Conservation (phyloP, 495 filamentous ascomycete genomes). For the Aspergillus conjunctus region DNA sequence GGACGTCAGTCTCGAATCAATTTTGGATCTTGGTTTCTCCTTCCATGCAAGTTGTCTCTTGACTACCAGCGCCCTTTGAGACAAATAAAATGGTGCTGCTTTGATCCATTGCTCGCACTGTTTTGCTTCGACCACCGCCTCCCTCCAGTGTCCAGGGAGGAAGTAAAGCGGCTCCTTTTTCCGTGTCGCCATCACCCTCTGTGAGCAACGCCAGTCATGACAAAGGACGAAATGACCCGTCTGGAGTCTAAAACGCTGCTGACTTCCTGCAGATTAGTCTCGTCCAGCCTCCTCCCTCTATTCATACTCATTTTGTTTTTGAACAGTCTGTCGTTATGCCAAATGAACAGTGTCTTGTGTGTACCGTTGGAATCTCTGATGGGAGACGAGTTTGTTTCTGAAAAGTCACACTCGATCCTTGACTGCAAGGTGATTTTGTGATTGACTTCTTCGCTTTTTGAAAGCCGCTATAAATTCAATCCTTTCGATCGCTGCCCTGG, state of each 20-base stretch:
- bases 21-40: too few species aligned
- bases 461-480: neutral
- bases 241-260: neutral
- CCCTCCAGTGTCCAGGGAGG: too few species aligned
- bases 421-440: neutral
- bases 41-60: too few species aligned
- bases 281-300: neutral
- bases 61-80: too few species aligned
- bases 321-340: neutral
- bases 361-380: neutral
- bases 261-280: neutral
- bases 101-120: too few species aligned
- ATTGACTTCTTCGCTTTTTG: neutral
- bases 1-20: neutral
- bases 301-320: neutral
- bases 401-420: neutral
- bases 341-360: neutral
- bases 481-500: too few species aligned
- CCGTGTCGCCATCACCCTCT: slow-evolving; percentile 14
- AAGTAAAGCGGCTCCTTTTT: slow-evolving; percentile 5
- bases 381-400: neutral
- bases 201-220: neutral
- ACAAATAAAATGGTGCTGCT: too few species aligned
- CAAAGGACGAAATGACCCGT: neutral
- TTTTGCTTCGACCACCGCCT: too few species aligned